Evolutionary conservation across 2,329 filamentous ascomycete species (phyloP).

Genomic region (Cladophialophora chaetospira): DNA sequence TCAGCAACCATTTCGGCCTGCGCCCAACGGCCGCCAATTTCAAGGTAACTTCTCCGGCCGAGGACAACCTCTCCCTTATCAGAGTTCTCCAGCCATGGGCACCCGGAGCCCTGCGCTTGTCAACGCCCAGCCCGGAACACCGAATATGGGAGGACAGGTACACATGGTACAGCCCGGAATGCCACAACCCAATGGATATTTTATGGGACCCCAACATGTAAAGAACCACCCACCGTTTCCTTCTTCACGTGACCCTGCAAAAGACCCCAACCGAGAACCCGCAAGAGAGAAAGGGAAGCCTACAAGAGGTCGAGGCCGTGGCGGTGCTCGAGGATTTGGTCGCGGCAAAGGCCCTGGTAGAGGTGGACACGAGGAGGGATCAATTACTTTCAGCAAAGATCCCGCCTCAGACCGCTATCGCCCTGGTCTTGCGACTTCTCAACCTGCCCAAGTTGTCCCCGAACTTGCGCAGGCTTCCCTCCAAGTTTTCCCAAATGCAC

Average conservation of each 20-base stretch:
- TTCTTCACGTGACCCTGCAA: constrained; percentile 36
- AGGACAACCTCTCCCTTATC: constrained; percentile 51
- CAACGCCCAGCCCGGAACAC: constrained; percentile 67
- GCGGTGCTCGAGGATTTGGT: constrained; percentile 31
- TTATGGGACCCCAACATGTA: constrained; percentile 63
- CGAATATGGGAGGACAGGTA: constrained; percentile 66
- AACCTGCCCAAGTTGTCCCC: constrained; percentile 21
- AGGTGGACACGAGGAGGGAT: constrained; percentile 34
- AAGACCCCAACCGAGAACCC: constrained; percentile 20
- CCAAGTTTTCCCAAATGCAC: constrained; percentile 31
- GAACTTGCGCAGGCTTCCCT: constrained; percentile 11
- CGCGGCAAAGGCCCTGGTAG: constrained; percentile 32
- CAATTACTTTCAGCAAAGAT: constrained; percentile 34
- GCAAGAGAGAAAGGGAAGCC: constrained; percentile 41
- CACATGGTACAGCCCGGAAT: constrained; percentile 65
- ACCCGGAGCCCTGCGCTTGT: constrained; percentile 67
- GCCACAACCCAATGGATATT: constrained; percentile 61
- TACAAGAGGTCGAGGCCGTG: constrained; percentile 29
- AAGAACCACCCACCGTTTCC: constrained; percentile 47
- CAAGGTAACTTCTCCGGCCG: constrained; percentile 51
- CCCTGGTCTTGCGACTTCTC: constrained; percentile 29
- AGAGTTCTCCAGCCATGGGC: constrained; percentile 67
- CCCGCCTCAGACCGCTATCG: constrained; percentile 34
- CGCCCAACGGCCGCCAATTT: constrained; percentile 54
- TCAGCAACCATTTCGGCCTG: constrained; percentile 53